Conservation (phyloP, 495 filamentous ascomycete species). For the Tetracladium setigerum region DNA sequence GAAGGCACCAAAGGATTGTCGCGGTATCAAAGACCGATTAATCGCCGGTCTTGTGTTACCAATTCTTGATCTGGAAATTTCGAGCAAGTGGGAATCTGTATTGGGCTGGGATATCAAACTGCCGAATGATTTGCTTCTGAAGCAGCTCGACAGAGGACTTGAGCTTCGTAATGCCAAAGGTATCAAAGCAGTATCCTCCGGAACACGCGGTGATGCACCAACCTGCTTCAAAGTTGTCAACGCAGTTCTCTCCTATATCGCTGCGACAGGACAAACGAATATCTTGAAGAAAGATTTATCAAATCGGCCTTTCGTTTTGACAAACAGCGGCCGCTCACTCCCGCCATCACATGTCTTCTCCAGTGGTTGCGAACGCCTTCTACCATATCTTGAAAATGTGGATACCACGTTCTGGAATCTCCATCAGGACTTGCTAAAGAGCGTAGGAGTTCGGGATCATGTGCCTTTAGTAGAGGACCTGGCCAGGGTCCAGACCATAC, state of each 20-base stretch:
- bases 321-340: slow-evolving; percentile 8
- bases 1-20: slow-evolving; percentile 15
- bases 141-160: slow-evolving; percentile 20
- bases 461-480: slow-evolving; percentile 18
- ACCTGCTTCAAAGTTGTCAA: slow-evolving; percentile 16
- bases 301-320: slow-evolving; percentile 16
- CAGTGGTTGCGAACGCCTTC: slow-evolving; percentile 7
- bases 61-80: slow-evolving; percentile 16
- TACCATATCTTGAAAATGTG: slow-evolving; percentile 19
- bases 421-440: slow-evolving; percentile 15
- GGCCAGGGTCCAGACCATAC: slow-evolving; percentile 14
- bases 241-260: slow-evolving; percentile 19
- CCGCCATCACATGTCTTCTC: slow-evolving; percentile 8
- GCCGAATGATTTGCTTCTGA: slow-evolving; percentile 14
- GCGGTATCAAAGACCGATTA: slow-evolving; percentile 15
- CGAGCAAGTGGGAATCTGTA: slow-evolving; percentile 18
- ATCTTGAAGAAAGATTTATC: slow-evolving; percentile 10
- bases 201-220: too few species aligned
- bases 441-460: slow-evolving; percentile 16
- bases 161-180: too few species aligned
- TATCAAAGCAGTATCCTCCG: too few species aligned
- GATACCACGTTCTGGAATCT: slow-evolving; percentile 17
- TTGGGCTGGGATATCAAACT: slow-evolving; percentile 25
- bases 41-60: slow-evolving; percentile 21
- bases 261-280: neutral